Evolutionary conservation across 2,329 filamentous ascomycete species (phyloP).

Genomic region (Epichloe scottii): DNA sequence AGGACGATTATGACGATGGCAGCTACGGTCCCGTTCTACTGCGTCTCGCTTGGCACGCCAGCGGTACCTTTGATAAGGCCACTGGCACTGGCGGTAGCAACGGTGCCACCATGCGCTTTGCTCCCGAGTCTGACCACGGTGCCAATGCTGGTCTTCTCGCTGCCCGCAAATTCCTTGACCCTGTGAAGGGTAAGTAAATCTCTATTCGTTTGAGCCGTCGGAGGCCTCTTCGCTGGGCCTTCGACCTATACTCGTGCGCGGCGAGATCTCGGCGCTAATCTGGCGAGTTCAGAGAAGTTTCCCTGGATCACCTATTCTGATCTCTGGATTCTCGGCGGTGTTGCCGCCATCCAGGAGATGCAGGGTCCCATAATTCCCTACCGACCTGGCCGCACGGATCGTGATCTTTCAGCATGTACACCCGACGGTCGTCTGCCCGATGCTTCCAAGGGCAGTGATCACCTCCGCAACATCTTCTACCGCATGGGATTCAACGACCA

Average conservation of each 20-base stretch:
- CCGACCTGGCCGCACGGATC: slow-evolving; percentile 74
- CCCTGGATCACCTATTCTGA: slow-evolving; percentile 96
- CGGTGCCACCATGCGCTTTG: slow-evolving; percentile 93
- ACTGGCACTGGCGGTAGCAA: slow-evolving; percentile 89
- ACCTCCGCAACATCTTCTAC: slow-evolving; percentile 84
- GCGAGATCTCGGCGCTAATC: slow-evolving; percentile 6
- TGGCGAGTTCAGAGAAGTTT: slow-evolving; percentile 41
- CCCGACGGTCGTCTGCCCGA: slow-evolving; percentile 84
- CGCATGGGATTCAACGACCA: slow-evolving; percentile 98
- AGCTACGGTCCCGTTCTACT: slow-evolving; percentile 88
- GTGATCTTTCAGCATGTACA: slow-evolving; percentile 72
- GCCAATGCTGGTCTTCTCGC: slow-evolving; percentile 83
- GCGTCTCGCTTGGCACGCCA: slow-evolving; percentile 86
- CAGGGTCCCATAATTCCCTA: slow-evolving; percentile 78
- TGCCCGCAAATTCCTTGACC: slow-evolving; percentile 86
- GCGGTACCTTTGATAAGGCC: slow-evolving; percentile 80
- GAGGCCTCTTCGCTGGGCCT: too few species aligned
- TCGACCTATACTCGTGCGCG: too few species aligned
- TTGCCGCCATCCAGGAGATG: slow-evolving; percentile 88
- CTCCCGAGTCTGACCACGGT: slow-evolving; percentile 77
- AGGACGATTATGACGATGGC: slow-evolving; percentile 93
- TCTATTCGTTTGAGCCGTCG: too few species aligned
- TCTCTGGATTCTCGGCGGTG: slow-evolving; percentile 85
- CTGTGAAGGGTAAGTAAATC: slow-evolving; percentile 57
- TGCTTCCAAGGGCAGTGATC: slow-evolving; percentile 61